Conservation (phyloP, 768 basidiomycete species). For the Suillus bovinus region DNA sequence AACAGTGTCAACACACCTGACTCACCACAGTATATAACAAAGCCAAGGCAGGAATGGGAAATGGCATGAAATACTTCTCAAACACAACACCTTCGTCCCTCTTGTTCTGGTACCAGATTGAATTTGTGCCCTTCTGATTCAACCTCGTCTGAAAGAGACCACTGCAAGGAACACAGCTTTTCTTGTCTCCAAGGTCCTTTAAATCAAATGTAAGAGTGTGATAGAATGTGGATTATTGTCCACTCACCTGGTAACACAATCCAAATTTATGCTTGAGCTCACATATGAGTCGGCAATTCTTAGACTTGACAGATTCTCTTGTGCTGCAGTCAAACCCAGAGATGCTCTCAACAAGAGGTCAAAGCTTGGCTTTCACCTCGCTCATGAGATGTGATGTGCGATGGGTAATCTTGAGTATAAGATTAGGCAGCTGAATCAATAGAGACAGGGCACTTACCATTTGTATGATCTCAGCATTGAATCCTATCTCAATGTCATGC, state of each 20-base stretch:
- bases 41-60: slow-evolving; percentile 17
- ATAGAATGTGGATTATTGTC: too few species aligned
- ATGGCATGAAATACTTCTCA: slow-evolving; percentile 16
- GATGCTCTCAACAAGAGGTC: slow-evolving; percentile 15
- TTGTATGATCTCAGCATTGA: too few species aligned
- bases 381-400: slow-evolving; percentile 24
- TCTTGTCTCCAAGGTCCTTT: too few species aligned
- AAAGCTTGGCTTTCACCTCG: slow-evolving; percentile 21
- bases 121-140: slow-evolving; percentile 22
- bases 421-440: too few species aligned
- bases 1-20: too few species aligned
- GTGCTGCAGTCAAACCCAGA: slow-evolving; percentile 17
- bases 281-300: slow-evolving; percentile 17
- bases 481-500: too few species aligned
- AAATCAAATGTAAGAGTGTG: too few species aligned
- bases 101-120: slow-evolving; percentile 22
- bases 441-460: too few species aligned
- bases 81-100: slow-evolving; percentile 21
- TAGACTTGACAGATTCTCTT: slow-evolving; percentile 14
- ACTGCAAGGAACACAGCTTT: neutral
- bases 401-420: neutral
- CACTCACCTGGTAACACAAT: slow-evolving; percentile 18
- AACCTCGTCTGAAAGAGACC: slow-evolving; percentile 13
- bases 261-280: slow-evolving; percentile 14
- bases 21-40: slow-evolving; percentile 6